phyloP scores from a whole-genome alignment of 2,329 filamentous ascomycete species.

The Colletotrichum chlorophyti region DNA sequence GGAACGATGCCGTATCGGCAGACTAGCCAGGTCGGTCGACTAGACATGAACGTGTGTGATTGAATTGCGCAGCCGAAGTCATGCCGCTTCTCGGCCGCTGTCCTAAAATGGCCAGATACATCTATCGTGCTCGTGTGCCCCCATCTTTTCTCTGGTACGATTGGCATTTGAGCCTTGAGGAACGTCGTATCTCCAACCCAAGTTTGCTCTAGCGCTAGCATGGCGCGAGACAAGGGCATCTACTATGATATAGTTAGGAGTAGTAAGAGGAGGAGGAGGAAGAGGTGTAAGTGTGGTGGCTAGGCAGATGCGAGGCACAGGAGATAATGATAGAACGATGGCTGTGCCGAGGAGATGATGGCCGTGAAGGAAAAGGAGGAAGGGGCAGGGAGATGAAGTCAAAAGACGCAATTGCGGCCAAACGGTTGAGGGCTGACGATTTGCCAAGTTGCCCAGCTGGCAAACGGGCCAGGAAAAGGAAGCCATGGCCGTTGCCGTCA shows the following conservation, averaged over 20 bases:
- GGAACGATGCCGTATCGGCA: neutral
- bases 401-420: neutral
- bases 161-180: neutral
- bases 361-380: neutral
- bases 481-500: conserved; percentile 12
- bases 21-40: conserved; percentile 15
- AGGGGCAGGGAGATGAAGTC: neutral
- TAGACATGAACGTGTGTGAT: conserved; percentile 20
- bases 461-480: conserved; percentile 1
- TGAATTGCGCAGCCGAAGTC: neutral
- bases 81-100: conserved; percentile 6
- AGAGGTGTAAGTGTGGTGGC: neutral
- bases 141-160: conserved; percentile 6
- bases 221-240: neutral
- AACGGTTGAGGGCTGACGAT: conserved; percentile 5
- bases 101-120: conserved; percentile 20
- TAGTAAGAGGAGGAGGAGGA: neutral
- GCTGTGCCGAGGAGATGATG: neutral
- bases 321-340: neutral
- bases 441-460: conserved; percentile 14
- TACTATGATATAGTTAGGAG: no score
- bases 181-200: conserved; percentile 4
- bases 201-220: conserved; percentile 3
- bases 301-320: neutral
- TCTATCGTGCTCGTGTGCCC: conserved; percentile 20